These are phyloP conservation scores for Neonectria neomacrospora DNA, from an alignment of 2,329 filamentous ascomycete species.

Conservation along the genomic window DNA sequence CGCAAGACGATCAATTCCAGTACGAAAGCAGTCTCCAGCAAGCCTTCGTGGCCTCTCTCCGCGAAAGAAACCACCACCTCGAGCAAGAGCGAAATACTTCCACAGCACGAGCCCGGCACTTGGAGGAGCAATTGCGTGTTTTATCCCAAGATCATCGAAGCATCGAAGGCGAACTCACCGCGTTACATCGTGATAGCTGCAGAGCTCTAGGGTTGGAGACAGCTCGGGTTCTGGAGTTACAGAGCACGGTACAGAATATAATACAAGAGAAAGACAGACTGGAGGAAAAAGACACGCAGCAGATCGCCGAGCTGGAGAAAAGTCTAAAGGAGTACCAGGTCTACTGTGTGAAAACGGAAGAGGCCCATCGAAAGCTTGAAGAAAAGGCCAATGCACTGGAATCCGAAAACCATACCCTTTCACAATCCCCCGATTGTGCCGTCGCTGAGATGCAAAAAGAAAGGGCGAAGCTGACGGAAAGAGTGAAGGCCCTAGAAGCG, in stretches of 20 bases:
- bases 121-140: background rate
- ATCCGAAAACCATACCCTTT: background rate
- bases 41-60: slow-evolving; percentile 6
- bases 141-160: background rate
- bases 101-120: background rate
- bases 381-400: background rate
- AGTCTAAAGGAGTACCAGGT: slow-evolving; percentile 11
- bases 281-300: background rate
- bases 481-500: background rate
- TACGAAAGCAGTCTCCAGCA: background rate
- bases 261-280: background rate
- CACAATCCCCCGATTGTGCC: background rate
- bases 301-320: background rate
- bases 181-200: background rate
- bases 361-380: background rate
- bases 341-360: background rate
- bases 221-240: background rate
- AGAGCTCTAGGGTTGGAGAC: background rate
- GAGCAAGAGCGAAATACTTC: slow-evolving; percentile 10
- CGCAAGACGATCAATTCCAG: background rate
- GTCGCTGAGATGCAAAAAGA: background rate
- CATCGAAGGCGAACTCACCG: background rate
- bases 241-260: background rate
- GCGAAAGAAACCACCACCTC: slow-evolving; percentile 5
- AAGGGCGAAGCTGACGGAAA: background rate